phyloP scores from a whole-genome alignment of 108 stramenopile genomes.

The Nitzschia putrida region DNA sequence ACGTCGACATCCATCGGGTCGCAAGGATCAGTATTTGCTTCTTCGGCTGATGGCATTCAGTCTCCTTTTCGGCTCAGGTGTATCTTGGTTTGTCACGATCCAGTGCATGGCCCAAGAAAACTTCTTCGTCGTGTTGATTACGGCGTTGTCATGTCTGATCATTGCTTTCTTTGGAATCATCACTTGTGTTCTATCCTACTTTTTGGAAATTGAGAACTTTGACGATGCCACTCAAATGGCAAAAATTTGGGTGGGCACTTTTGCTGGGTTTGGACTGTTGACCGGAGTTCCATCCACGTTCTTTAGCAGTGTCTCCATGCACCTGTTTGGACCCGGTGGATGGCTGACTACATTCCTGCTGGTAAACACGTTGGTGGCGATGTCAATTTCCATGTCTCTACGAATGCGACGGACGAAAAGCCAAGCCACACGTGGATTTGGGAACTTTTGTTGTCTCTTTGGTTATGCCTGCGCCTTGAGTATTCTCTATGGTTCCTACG shows the following conservation, averaged over 20 bases:
- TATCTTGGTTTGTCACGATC: conserved; percentile 77
- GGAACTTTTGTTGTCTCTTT: conserved; percentile 60
- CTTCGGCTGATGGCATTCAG: conserved; percentile 82
- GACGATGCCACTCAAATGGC: conserved; percentile 68
- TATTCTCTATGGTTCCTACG: conserved; percentile 66
- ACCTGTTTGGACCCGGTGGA: conserved; percentile 68
- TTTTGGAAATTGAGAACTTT: conserved; percentile 67
- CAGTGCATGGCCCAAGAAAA: conserved; percentile 72
- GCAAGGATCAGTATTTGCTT: conserved; percentile 61
- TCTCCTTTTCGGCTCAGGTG: conserved; percentile 75
- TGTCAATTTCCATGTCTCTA: conserved; percentile 54
- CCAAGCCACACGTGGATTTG: conserved; percentile 53
- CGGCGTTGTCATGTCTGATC: conserved; percentile 59
- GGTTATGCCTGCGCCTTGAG: conserved; percentile 57
- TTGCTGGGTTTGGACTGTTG: conserved; percentile 50
- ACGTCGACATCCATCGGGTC: conserved; percentile 52
- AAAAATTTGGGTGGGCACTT: conserved; percentile 59
- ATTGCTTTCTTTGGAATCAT: conserved; percentile 77
- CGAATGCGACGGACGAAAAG: conserved; percentile 51
- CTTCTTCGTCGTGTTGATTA: conserved; percentile 59
- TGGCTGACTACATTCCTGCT: conserved; percentile 75
- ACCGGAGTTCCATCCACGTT: conserved; percentile 40
- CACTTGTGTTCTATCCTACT: conserved; percentile 69
- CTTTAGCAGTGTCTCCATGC: conserved; percentile 41
- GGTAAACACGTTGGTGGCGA: conserved; percentile 48